phyloP scores from a whole-genome alignment of 2,329 filamentous ascomycete species.

The Botrytis galanthina region DNA sequence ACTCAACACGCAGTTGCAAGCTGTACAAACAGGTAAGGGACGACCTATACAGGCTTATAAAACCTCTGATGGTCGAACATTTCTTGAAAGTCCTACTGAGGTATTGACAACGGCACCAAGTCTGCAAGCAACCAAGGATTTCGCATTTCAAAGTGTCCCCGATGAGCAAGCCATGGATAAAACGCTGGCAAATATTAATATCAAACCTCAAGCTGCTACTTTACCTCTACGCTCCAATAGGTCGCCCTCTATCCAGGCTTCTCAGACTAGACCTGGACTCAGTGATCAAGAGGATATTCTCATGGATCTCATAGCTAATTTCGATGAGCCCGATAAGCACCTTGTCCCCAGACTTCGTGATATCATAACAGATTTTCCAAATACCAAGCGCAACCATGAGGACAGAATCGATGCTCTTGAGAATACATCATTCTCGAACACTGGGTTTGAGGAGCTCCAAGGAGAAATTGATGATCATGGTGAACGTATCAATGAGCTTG shows the following conservation, averaged over 20 bases:
- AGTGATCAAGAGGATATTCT: neutral
- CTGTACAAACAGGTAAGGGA: slow-evolving; percentile 14
- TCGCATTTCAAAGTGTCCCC: slow-evolving; percentile 21
- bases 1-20: slow-evolving; percentile 20
- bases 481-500: slow-evolving; percentile 65
- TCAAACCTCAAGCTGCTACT: slow-evolving; percentile 17
- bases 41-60: slow-evolving; percentile 32
- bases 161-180: slow-evolving; percentile 5
- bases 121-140: slow-evolving; percentile 27
- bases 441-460: slow-evolving; percentile 65
- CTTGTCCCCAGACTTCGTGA: slow-evolving; percentile 30
- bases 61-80: slow-evolving; percentile 31
- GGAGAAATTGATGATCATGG: slow-evolving; percentile 67
- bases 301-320: slow-evolving; percentile 3
- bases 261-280: neutral
- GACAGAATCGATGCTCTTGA: slow-evolving; percentile 67
- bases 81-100: slow-evolving; percentile 36
- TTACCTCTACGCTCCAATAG: slow-evolving; percentile 18
- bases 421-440: slow-evolving; percentile 64
- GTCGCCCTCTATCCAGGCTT: neutral
- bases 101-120: slow-evolving; percentile 32
- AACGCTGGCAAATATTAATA: slow-evolving; percentile 23
- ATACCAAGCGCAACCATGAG: slow-evolving; percentile 47
- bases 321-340: slow-evolving; percentile 22
- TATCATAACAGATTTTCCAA: slow-evolving; percentile 31